Evolutionary conservation across 2,329 filamentous ascomycete species (phyloP).

Genomic region (Epichloe sp.): DNA sequence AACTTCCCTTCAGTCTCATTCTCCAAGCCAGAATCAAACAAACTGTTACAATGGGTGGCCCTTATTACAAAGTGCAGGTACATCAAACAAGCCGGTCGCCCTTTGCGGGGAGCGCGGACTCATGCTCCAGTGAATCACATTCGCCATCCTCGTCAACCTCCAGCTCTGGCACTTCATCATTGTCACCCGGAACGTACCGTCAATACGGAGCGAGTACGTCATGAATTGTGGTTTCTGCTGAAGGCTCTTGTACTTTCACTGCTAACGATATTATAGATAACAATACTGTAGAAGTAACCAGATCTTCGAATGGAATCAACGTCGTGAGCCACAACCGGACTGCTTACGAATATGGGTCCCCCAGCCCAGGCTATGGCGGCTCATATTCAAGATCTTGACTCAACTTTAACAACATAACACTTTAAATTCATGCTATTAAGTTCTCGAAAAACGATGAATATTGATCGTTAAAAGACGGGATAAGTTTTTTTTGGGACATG

Average conservation of each 20-base stretch:
- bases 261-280: constrained; percentile 9
- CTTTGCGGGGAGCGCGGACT: constrained; percentile 17
- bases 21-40: not conserved
- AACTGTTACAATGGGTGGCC: constrained; percentile 12
- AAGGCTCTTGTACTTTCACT: not conserved
- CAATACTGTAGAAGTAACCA: constrained; percentile 13
- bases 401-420: not conserved
- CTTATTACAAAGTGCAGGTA: constrained; percentile 18
- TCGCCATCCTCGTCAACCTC: constrained; percentile 4
- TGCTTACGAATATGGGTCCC: constrained; percentile 17
- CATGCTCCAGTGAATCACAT: constrained; percentile 10
- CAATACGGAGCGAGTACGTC: constrained; percentile 20
- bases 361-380: constrained; percentile 16
- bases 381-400: constrained; percentile 9
- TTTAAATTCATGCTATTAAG: not conserved
- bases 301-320: constrained; percentile 11
- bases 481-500: too few species aligned
- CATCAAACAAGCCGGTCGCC: constrained; percentile 19
- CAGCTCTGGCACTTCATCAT: constrained; percentile 14
- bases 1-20: not conserved
- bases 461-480: too few species aligned
- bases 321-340: constrained; percentile 21
- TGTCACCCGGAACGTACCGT: constrained; percentile 17
- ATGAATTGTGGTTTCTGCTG: constrained; percentile 2
- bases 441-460: too few species aligned